These are phyloP conservation scores for Sutorius eximius DNA, from an alignment of 1,284 basidiomycete species.

Conservation along the genomic window DNA sequence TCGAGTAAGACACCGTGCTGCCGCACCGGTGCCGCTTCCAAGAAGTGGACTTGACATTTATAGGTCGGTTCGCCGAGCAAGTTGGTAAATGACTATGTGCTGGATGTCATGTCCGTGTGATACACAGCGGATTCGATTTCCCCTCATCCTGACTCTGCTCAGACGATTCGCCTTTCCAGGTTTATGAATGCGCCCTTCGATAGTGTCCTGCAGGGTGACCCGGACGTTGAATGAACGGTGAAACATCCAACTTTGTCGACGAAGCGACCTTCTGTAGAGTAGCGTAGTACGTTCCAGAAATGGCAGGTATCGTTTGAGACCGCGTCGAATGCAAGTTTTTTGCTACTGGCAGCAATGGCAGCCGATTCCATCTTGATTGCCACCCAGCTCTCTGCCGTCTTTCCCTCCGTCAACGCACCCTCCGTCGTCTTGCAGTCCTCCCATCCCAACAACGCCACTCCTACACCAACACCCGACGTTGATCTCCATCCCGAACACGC, in stretches of 20 bases:
- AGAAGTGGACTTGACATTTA: constrained; percentile 18
- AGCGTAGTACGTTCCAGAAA: constrained; percentile 23
- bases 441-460: constrained; percentile 52
- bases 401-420: constrained; percentile 50
- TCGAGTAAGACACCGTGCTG: constrained; percentile 1
- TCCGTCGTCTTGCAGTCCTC: constrained; percentile 57
- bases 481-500: constrained; percentile 76
- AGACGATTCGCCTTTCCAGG: constrained; percentile 18
- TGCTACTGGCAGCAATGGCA: constrained; percentile 32
- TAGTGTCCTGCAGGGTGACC: background rate
- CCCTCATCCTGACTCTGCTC: constrained; percentile 1
- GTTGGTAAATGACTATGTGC: constrained; percentile 6
- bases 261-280: no score
- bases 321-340: background rate
- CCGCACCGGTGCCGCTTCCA: constrained; percentile 29
- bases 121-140: constrained; percentile 7
- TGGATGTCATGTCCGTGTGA: constrained; percentile 33
- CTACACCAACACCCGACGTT: constrained; percentile 41
- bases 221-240: background rate
- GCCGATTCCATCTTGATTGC: constrained; percentile 53
- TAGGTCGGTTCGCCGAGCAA: constrained; percentile 12
- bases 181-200: constrained; percentile 5
- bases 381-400: constrained; percentile 64
- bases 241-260: background rate
- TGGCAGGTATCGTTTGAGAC: constrained; percentile 20